A percentile compares a stretch with the other conserved stretches of the same genome.
phyloP scores from a whole-genome alignment of 208 protist species.

The Leishmania tropica region DNA sequence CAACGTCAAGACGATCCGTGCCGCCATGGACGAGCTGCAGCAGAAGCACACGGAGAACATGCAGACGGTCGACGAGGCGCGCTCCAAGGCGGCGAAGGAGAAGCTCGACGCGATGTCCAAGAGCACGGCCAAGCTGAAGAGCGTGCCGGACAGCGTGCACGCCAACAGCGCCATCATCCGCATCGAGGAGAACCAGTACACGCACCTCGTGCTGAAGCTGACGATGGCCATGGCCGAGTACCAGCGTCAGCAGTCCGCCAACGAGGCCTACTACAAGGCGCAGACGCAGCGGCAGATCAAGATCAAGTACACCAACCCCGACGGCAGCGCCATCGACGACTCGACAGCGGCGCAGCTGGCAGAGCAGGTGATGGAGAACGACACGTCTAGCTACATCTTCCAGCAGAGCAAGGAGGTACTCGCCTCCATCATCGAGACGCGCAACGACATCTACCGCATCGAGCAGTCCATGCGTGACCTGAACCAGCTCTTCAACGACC shows the following conservation, averaged over 20 bases:
- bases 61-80: slow-evolving; percentile 61
- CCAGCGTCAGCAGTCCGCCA: slow-evolving; percentile 59
- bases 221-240: slow-evolving; percentile 59
- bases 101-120: slow-evolving; percentile 59
- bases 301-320: slow-evolving; percentile 86
- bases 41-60: slow-evolving; percentile 76
- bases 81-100: slow-evolving; percentile 52
- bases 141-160: slow-evolving; percentile 49
- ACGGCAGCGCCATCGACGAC: slow-evolving; percentile 80
- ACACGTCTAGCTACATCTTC: slow-evolving; percentile 81
- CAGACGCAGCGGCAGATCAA: slow-evolving; percentile 92
- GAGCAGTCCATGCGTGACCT: slow-evolving; percentile 88
- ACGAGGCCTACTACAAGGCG: slow-evolving; percentile 70
- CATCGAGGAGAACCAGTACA: slow-evolving; percentile 89
- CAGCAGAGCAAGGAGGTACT: slow-evolving; percentile 90
- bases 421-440: slow-evolving; percentile 82
- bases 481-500: slow-evolving; percentile 89
- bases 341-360: slow-evolving; percentile 48
- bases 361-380: slow-evolving; percentile 81
- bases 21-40: slow-evolving; percentile 51
- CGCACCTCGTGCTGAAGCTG: slow-evolving; percentile 56
- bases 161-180: slow-evolving; percentile 80
- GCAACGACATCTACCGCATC: slow-evolving; percentile 91
- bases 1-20: slow-evolving; percentile 39
- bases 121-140: slow-evolving; percentile 68